phyloP scores from a whole-genome alignment of 2,329 filamentous ascomycete species.

The Apiospora saccharicola region DNA sequence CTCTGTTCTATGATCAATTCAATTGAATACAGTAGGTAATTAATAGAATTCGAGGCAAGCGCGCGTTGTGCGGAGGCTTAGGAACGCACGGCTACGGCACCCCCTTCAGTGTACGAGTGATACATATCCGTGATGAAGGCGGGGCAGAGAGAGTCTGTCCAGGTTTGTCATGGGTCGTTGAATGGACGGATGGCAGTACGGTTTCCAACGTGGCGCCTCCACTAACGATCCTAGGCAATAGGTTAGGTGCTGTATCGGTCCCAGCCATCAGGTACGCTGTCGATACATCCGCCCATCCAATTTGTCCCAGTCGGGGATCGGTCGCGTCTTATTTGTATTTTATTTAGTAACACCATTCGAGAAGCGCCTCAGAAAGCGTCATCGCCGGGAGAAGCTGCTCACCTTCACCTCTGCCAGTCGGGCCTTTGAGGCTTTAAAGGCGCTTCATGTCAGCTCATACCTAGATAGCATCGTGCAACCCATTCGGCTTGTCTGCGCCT shows the following conservation, averaged over 20 bases:
- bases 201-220: constrained; percentile 18
- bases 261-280: constrained; percentile 21
- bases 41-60: constrained; percentile 6
- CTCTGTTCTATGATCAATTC: neutral
- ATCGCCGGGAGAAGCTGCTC: constrained; percentile 1
- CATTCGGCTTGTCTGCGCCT: neutral
- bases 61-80: constrained; percentile 8
- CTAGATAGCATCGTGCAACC: constrained; percentile 13
- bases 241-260: constrained; percentile 3
- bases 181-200: constrained; percentile 8
- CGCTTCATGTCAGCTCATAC: constrained; percentile 19
- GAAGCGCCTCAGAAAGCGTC: constrained; percentile 9
- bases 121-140: constrained; percentile 20
- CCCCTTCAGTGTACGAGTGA: neutral
- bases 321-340: constrained; percentile 17
- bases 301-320: constrained; percentile 9
- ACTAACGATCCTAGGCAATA: constrained; percentile 20
- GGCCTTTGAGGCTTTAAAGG: constrained; percentile 5
- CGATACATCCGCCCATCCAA: constrained; percentile 9
- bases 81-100: constrained; percentile 5
- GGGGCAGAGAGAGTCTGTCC: neutral
- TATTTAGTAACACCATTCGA: constrained; percentile 8
- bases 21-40: neutral
- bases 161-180: constrained; percentile 10
- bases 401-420: neutral